phyloP scores from a whole-genome alignment of 2,329 filamentous ascomycete genomes.

The Colletotrichum tanaceti region DNA sequence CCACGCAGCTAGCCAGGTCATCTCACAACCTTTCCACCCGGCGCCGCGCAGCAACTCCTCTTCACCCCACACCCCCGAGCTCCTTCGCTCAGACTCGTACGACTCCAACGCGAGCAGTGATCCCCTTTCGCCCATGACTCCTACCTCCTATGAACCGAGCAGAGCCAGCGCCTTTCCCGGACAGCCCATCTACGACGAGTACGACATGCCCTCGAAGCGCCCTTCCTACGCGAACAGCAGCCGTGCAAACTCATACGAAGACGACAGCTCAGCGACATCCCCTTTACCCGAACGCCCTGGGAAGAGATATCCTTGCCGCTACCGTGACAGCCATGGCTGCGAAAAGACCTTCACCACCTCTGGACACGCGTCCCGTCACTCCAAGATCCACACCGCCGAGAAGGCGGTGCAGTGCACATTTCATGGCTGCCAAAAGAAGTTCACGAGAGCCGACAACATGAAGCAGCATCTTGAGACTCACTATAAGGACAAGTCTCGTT shows the following conservation, averaged over 20 bases:
- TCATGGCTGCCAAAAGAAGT: conserved; percentile 80
- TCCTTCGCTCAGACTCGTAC: conserved; percentile 71
- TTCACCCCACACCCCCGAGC: conserved; percentile 65
- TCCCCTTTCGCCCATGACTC: conserved; percentile 67
- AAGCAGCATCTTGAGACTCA: conserved; percentile 86
- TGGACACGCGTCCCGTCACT: conserved; percentile 85
- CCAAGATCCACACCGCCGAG: conserved; percentile 85
- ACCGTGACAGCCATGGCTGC: conserved; percentile 77
- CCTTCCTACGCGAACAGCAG: conserved; percentile 57
- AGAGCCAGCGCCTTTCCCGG: conserved; percentile 49
- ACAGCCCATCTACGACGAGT: conserved; percentile 44
- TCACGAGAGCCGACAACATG: conserved; percentile 88
- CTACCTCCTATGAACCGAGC: conserved; percentile 59
- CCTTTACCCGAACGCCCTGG: conserved; percentile 58
- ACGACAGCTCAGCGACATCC: conserved; percentile 58
- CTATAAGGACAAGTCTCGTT: conserved; percentile 70
- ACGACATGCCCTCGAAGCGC: conserved; percentile 52
- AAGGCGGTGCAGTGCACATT: conserved; percentile 78
- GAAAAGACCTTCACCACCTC: conserved; percentile 86
- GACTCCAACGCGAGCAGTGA: conserved; percentile 68
- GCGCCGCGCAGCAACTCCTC: conserved; percentile 56
- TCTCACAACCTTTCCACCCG: conserved; percentile 50
- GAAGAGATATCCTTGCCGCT: conserved; percentile 81
- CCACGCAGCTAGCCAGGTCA: conserved; percentile 50
- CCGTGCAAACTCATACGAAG: conserved; percentile 64